These are phyloP conservation scores for Cronartium quercuum DNA, from an alignment of 1,284 basidiomycete genomes.

Conservation along the genomic window DNA sequence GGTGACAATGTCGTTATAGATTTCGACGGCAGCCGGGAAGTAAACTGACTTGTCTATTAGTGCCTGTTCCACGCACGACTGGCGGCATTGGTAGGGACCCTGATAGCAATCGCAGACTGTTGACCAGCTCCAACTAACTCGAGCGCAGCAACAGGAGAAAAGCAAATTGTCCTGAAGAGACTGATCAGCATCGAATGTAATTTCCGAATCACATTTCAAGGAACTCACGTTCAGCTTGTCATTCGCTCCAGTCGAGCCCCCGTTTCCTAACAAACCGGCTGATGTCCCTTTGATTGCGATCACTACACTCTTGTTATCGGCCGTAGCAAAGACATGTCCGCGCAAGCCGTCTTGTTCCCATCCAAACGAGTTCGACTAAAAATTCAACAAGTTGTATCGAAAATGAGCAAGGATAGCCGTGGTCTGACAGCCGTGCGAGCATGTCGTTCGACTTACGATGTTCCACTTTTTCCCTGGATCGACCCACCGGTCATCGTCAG, in stretches of 20 bases:
- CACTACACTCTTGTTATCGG: conserved; percentile 75
- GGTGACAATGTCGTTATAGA: conserved; percentile 88
- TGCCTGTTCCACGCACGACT: conserved; percentile 71
- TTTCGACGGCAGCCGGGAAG: conserved; percentile 66
- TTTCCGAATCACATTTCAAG: too few relatives aligned
- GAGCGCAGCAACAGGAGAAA: conserved; percentile 96
- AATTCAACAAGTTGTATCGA: conserved; percentile 28
- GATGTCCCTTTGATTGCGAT: conserved; percentile 93
- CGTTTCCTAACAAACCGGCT: conserved; percentile 64
- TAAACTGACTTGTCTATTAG: conserved; percentile 79
- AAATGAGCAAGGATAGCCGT: conserved; percentile 34
- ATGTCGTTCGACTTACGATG: conserved; percentile 53
- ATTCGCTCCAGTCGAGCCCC: conserved; percentile 77
- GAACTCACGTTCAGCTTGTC: conserved; percentile 73
- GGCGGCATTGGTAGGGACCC: conserved; percentile 65
- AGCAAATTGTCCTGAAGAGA: conserved; percentile 69
- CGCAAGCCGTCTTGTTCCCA: conserved; percentile 87
- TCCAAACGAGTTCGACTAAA: conserved; percentile 73
- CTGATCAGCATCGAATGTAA: not conserved
- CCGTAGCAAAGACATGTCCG: conserved; percentile 64
- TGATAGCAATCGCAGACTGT: conserved; percentile 88
- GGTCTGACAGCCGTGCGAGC: conserved; percentile 42
- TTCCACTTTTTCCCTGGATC: conserved; percentile 64
- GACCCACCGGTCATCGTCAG: conserved; percentile 63
- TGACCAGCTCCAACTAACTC: conserved; percentile 88